These are phyloP conservation scores for Lolium rigidum DNA, from an alignment of 176 grass and related monocot genomes.

Conservation along the genomic window DNA sequence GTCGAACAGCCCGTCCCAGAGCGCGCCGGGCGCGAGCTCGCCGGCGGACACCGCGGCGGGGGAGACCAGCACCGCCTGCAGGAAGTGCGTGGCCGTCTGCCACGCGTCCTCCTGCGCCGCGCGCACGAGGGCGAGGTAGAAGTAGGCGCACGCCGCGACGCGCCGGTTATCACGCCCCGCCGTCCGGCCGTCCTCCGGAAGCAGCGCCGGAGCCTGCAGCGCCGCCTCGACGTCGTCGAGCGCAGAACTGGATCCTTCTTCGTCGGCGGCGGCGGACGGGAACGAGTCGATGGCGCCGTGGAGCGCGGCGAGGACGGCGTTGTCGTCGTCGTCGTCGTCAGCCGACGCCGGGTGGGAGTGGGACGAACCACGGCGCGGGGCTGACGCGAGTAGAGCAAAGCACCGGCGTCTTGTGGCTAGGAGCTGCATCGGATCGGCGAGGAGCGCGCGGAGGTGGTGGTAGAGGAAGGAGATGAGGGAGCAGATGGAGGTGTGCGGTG, in stretches of 20 bases:
- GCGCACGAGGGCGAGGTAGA: constrained; percentile 81
- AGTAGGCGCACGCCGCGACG: constrained; percentile 83
- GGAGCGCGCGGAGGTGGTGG: constrained; percentile 59
- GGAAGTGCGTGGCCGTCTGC: constrained; percentile 93
- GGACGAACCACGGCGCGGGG: background rate
- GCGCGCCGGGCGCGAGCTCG: constrained; percentile 62
- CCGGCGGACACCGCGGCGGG: constrained; percentile 46
- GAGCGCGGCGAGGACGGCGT: constrained; percentile 63
- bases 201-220: constrained; percentile 82
- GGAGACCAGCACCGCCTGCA: constrained; percentile 68
- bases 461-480: constrained; percentile 63
- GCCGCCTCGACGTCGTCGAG: constrained; percentile 64
- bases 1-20: constrained; percentile 79
- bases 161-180: constrained; percentile 68
- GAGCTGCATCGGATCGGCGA: constrained; percentile 52
- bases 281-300: constrained; percentile 60
- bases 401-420: constrained; percentile 42
- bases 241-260: background rate
- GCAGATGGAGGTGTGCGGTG: constrained; percentile 50
- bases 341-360: background rate
- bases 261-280: background rate
- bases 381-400: constrained; percentile 26
- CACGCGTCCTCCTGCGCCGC: constrained; percentile 70
- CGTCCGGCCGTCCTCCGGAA: constrained; percentile 74
- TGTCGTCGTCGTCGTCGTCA: constrained; percentile 30